Conservation (phyloP, 345 rosid genomes). For the Raphanus sativus region DNA sequence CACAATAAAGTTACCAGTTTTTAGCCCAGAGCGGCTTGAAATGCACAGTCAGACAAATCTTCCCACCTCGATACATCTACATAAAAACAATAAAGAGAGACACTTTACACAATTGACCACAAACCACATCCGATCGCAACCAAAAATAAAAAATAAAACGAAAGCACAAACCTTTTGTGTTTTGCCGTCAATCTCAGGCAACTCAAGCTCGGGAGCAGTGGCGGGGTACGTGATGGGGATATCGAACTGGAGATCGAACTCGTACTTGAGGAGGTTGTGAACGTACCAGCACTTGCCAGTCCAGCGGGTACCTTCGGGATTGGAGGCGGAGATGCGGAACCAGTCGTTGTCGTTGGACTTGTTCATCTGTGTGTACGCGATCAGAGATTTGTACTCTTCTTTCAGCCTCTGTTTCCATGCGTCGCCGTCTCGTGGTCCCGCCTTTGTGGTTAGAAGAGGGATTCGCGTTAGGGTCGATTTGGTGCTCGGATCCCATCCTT, state of each 20-base stretch:
- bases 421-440: constrained; percentile 89
- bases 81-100: not conserved
- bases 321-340: constrained; percentile 93
- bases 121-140: not conserved
- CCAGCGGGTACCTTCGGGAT: constrained; percentile 94
- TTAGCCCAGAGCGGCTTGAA: constrained; percentile 99
- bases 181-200: constrained; percentile 90
- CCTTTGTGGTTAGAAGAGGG: constrained; percentile 74
- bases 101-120: not conserved
- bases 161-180: constrained; percentile 70
- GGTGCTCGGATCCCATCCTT: constrained; percentile 94
- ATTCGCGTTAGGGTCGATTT: constrained; percentile 88
- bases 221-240: constrained; percentile 89
- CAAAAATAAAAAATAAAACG: not conserved
- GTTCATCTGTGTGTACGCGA: constrained; percentile 96
- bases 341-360: constrained; percentile 97
- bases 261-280: constrained; percentile 94
- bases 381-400: constrained; percentile 92
- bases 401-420: constrained; percentile 92
- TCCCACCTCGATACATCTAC: constrained; percentile 98
- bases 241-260: constrained; percentile 94
- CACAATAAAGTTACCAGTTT: constrained; percentile 56
- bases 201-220: constrained; percentile 91
- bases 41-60: constrained; percentile 95
- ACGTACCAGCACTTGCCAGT: constrained; percentile 98